Evolutionary conservation across 495 filamentous ascomycete species (phyloP).

Genomic region (Massariosphaeria phaeospora): DNA sequence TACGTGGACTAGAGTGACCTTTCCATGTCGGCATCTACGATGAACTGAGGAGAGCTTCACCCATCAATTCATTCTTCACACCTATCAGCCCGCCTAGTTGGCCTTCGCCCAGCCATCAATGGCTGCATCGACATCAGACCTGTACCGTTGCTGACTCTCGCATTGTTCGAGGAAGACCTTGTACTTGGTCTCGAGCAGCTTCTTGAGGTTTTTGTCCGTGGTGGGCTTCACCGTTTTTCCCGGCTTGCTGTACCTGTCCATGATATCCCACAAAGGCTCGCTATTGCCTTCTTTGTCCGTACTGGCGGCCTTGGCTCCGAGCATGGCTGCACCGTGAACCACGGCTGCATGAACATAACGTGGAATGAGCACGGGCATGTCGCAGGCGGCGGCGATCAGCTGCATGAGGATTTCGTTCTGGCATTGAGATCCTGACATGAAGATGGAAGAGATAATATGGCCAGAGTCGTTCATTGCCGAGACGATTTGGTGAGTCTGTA

Average conservation of each 20-base stretch:
- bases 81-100: neutral
- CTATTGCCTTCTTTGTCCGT: slow-evolving; percentile 61
- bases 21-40: too few species aligned
- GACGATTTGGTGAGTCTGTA: slow-evolving; percentile 93
- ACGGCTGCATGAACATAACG: slow-evolving; percentile 93
- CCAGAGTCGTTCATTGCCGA: slow-evolving; percentile 48
- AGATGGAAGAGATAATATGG: slow-evolving; percentile 82
- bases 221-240: slow-evolving; percentile 75
- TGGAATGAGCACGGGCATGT: slow-evolving; percentile 87
- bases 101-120: slow-evolving; percentile 47
- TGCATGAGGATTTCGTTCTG: slow-evolving; percentile 88
- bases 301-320: slow-evolving; percentile 88
- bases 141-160: slow-evolving; percentile 38
- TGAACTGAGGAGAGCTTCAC: too few species aligned
- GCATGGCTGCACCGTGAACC: slow-evolving; percentile 92
- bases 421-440: slow-evolving; percentile 97
- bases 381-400: slow-evolving; percentile 83
- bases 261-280: slow-evolving; percentile 88
- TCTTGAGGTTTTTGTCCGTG: slow-evolving; percentile 65
- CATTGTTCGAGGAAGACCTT: slow-evolving; percentile 51
- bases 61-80: neutral
- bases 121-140: slow-evolving; percentile 44
- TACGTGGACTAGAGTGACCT: too few species aligned
- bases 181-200: slow-evolving; percentile 79
- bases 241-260: slow-evolving; percentile 94